These are phyloP conservation scores for Nannizzia gypsea DNA, from an alignment of 2,329 filamentous ascomycete genomes.

Conservation along the genomic window DNA sequence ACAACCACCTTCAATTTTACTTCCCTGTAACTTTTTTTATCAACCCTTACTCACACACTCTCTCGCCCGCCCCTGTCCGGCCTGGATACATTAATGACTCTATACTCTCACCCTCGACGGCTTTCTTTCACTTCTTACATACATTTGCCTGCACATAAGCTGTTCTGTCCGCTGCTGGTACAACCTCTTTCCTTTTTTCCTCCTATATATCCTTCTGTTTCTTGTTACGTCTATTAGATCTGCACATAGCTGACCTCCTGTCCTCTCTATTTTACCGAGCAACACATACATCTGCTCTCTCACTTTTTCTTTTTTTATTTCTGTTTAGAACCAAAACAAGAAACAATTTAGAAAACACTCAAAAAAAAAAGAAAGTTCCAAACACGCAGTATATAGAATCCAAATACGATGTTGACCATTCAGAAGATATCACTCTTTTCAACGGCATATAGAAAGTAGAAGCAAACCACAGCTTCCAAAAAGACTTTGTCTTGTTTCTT, in stretches of 20 bases:
- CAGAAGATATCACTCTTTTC: not conserved
- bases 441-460: not conserved
- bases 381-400: not conserved
- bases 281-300: not conserved
- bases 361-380: not conserved
- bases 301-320: not conserved
- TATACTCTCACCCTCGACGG: not conserved
- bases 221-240: not conserved
- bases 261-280: not conserved
- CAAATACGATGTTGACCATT: not conserved
- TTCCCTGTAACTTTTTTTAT: not conserved
- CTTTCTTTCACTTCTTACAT: not conserved
- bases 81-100: not conserved
- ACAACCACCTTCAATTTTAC: not conserved
- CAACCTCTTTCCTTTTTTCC: not conserved
- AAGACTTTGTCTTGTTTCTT: not conserved
- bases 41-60: not conserved
- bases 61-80: not conserved
- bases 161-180: constrained; percentile 1
- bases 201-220: not conserved
- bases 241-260: not conserved
- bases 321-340: not conserved
- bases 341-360: not conserved
- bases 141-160: not conserved
- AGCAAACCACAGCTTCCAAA: not conserved